Conservation (phyloP, 1,284 basidiomycete species). For the Lentinus polychrous region DNA sequence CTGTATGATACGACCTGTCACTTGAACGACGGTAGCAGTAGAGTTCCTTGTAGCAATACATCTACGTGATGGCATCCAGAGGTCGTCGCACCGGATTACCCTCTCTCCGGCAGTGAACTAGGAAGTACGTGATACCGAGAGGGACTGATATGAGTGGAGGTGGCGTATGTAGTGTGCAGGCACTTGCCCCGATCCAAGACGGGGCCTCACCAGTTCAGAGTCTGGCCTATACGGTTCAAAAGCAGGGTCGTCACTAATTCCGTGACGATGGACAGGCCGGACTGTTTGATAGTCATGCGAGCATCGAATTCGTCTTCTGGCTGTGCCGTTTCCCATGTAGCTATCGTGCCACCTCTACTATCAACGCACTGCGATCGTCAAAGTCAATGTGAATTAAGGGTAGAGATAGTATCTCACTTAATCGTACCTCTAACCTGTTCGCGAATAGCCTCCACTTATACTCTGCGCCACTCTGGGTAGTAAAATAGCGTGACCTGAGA, state of each 20-base stretch:
- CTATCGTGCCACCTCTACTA: conserved; percentile 43
- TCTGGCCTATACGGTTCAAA: conserved; percentile 58
- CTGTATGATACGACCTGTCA: not conserved
- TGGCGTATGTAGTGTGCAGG: too few relatives aligned
- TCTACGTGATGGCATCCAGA: too few relatives aligned
- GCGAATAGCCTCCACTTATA: conserved; percentile 64
- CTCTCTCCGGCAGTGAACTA: too few relatives aligned
- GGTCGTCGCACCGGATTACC: too few relatives aligned
- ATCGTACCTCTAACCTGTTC: conserved; percentile 58
- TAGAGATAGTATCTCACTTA: conserved; percentile 1
- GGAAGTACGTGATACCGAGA: too few relatives aligned
- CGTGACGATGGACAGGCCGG: conserved; percentile 55
- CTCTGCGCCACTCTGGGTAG: conserved; percentile 54
- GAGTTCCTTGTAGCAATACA: not conserved
- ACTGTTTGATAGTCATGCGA: conserved; percentile 46
- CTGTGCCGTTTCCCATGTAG: conserved; percentile 54
- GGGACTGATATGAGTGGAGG: too few relatives aligned
- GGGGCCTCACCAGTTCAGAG: conserved; percentile 40
- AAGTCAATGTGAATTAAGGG: not conserved
- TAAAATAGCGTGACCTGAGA: conserved; percentile 62
- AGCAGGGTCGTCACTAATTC: conserved; percentile 65
- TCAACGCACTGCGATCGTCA: conserved; percentile 44
- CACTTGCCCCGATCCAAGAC: too few relatives aligned
- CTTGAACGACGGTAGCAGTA: not conserved
- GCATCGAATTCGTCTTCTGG: conserved; percentile 53